Evolutionary conservation across 805 yeast species (phyloP).

Genomic region (Candida loeiensis): DNA sequence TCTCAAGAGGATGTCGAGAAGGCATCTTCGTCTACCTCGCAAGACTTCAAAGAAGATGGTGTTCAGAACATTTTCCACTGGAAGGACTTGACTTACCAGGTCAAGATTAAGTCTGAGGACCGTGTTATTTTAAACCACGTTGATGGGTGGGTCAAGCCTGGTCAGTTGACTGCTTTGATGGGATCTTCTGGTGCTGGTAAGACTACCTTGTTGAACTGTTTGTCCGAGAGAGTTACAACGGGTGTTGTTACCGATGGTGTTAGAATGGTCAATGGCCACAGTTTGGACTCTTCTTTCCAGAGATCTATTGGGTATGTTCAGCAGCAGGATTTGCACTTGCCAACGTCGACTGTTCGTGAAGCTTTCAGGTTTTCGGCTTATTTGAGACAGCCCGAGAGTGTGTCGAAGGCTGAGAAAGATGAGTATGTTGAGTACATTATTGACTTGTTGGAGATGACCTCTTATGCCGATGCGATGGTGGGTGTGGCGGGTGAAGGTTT

Average conservation of each 20-base stretch:
- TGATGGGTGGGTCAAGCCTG: conserved; percentile 83
- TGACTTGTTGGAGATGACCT: conserved; percentile 23
- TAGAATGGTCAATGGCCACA: conserved; percentile 35
- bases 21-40: conserved; percentile 9
- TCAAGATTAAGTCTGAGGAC: conserved; percentile 57
- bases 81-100: conserved; percentile 71
- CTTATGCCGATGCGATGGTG: conserved; percentile 30
- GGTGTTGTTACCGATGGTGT: conserved; percentile 26
- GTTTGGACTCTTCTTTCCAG: conserved; percentile 26
- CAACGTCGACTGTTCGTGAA: conserved; percentile 30
- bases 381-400: conserved; percentile 24
- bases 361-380: conserved; percentile 25
- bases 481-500: conserved; percentile 37
- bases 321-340: conserved; percentile 33
- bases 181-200: conserved; percentile 49
- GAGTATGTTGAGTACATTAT: conserved; percentile 25
- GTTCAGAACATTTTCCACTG: conserved; percentile 61
- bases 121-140: conserved; percentile 61
- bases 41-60: conserved; percentile 1
- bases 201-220: conserved; percentile 42
- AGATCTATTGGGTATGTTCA: conserved; percentile 34
- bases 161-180: conserved; percentile 75
- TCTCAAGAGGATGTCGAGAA: no score
- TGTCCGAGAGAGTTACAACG: conserved; percentile 23
- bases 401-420: conserved; percentile 20